Conservation (phyloP, 2,329 filamentous ascomycete species). For the Colletotrichum falcatum region DNA sequence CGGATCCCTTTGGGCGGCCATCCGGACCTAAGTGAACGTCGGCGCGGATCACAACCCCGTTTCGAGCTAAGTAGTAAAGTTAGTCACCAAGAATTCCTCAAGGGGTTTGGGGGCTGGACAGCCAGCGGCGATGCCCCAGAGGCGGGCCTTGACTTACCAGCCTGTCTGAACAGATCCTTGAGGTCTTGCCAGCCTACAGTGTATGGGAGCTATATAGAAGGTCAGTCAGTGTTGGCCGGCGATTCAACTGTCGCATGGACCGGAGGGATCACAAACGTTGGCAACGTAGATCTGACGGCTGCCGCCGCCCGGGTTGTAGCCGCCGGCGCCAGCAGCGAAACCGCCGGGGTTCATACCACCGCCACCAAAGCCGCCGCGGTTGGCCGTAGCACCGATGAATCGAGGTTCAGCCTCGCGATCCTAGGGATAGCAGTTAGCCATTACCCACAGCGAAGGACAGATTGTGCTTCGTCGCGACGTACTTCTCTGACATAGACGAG, state of each 20-base stretch:
- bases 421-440: conserved; percentile 58
- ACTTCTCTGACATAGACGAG: conserved; percentile 99
- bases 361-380: conserved; percentile 72
- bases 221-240: conserved; percentile 47
- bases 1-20: conserved; percentile 94
- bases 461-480: conserved; percentile 48
- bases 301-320: conserved; percentile 63
- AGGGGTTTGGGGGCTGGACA: background rate
- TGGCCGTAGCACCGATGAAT: conserved; percentile 81
- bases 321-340: conserved; percentile 60
- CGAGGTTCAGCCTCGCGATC: conserved; percentile 98
- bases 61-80: conserved; percentile 55
- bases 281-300: conserved; percentile 96
- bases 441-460: background rate
- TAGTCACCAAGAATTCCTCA: conserved; percentile 25
- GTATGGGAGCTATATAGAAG: conserved; percentile 81
- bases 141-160: conserved; percentile 75
- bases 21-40: conserved; percentile 94
- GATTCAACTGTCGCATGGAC: conserved; percentile 39
- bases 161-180: conserved; percentile 98
- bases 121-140: conserved; percentile 16
- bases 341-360: conserved; percentile 66
- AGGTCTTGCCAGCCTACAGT: conserved; percentile 99
- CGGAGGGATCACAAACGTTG: conserved; percentile 82
- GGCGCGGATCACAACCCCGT: conserved; percentile 88